Conservation (phyloP, 202 grass and related monocot genomes). For the Zoysia matrella region DNA sequence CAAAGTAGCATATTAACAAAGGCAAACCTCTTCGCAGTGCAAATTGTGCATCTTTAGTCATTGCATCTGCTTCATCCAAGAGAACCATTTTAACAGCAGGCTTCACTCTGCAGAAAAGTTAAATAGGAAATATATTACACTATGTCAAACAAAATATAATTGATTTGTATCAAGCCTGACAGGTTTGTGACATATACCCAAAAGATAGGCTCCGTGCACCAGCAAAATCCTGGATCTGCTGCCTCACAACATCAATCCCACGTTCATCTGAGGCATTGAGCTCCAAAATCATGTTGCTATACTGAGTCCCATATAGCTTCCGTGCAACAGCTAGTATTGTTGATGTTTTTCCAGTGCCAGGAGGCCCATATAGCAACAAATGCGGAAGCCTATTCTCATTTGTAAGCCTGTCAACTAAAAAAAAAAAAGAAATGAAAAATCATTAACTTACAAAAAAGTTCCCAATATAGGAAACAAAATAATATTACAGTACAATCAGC, state of each 20-base stretch:
- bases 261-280: conserved; percentile 96
- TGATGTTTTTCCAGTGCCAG: no score
- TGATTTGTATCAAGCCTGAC: background rate
- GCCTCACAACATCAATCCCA: conserved; percentile 67
- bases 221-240: no score
- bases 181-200: conserved; percentile 50
- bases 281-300: conserved; percentile 95
- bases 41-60: conserved; percentile 99
- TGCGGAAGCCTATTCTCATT: no score
- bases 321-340: conserved; percentile 45
- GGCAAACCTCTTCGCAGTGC: conserved; percentile 86
- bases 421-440: conserved; percentile 12
- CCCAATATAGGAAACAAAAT: background rate
- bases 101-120: conserved; percentile 67
- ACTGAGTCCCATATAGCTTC: conserved; percentile 90
- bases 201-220: no score
- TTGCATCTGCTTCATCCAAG: conserved; percentile 65
- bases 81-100: conserved; percentile 69
- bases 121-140: conserved; percentile 43
- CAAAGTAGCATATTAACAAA: conserved; percentile 32
- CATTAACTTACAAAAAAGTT: background rate
- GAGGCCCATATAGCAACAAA: no score
- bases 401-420: conserved; percentile 60
- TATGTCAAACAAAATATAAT: background rate
- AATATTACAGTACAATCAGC: background rate